phyloP scores from a whole-genome alignment of 257 asterid genomes.

The Solanum stenotomum region DNA sequence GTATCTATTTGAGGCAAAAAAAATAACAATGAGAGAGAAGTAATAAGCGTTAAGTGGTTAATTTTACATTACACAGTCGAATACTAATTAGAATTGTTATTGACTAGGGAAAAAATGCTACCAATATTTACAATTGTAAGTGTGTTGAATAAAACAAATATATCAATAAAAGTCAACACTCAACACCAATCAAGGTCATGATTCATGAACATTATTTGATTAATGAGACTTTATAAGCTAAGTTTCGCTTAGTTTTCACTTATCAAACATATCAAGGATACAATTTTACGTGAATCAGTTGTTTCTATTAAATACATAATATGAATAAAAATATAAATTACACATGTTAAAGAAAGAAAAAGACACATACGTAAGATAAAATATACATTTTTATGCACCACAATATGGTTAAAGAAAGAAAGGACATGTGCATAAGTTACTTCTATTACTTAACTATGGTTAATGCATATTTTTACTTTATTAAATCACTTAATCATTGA shows the following conservation, averaged over 20 bases:
- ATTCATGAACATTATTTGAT: not conserved
- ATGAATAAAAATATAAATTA: too few relatives aligned
- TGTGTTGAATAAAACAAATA: not conserved
- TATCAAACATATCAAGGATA: too few relatives aligned
- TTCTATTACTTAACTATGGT: not conserved
- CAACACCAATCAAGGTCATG: too few relatives aligned
- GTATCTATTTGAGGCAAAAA: constrained; percentile 30
- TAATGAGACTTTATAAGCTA: not conserved
- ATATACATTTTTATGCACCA: too few relatives aligned
- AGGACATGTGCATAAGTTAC: too few relatives aligned
- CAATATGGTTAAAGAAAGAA: too few relatives aligned
- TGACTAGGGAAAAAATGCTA: not conserved
- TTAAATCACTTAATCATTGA: not conserved
- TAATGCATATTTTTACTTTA: not conserved
- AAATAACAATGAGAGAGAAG: not conserved
- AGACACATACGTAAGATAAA: too few relatives aligned
- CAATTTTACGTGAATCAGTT: too few relatives aligned
- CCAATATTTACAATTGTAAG: not conserved
- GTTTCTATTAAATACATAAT: too few relatives aligned
- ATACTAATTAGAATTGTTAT: not conserved
- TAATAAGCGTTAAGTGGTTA: not conserved
- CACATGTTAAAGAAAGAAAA: too few relatives aligned
- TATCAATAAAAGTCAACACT: too few relatives aligned
- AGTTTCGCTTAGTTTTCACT: not conserved
- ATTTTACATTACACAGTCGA: not conserved